A percentile compares a stretch with the other conserved stretches of the same genome.
phyloP scores from a whole-genome alignment of 2,329 filamentous ascomycete genomes.

The Polytolypa hystricis region DNA sequence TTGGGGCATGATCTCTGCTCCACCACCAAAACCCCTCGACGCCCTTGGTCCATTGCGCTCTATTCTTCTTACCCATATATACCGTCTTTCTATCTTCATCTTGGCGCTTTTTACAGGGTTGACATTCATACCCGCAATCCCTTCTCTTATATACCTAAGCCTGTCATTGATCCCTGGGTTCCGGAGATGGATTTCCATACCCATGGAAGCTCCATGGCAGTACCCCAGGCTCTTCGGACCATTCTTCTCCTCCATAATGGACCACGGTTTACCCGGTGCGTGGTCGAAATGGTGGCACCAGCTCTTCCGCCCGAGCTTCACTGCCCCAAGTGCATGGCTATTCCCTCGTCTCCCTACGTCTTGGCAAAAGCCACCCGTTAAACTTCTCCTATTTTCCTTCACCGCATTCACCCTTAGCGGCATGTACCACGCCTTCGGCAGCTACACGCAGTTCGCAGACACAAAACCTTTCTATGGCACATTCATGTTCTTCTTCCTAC shows the following conservation, averaged over 20 bases:
- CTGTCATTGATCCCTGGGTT: conserved; percentile 41
- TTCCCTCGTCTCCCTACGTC: conserved; percentile 19
- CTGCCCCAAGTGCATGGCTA: conserved; percentile 29
- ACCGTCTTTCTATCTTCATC: conserved; percentile 41
- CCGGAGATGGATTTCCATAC: conserved; percentile 48
- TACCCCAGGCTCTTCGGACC: conserved; percentile 50
- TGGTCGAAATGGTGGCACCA: conserved; percentile 92
- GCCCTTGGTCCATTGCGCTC: conserved; percentile 32
- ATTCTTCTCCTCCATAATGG: conserved; percentile 29
- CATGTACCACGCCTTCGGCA: conserved; percentile 58
- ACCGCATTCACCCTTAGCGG: conserved; percentile 27
- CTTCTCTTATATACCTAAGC: conserved; percentile 52
- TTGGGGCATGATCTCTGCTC: conserved; percentile 42
- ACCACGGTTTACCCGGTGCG: conserved; percentile 64
- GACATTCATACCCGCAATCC: conserved; percentile 45
- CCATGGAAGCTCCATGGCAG: conserved; percentile 49
- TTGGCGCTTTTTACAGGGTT: neutral
- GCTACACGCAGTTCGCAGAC: conserved; percentile 53
- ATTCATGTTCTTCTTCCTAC: conserved; percentile 60
- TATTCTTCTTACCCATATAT: conserved; percentile 39
- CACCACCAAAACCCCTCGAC: conserved; percentile 33
- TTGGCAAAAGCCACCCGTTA: conserved; percentile 11
- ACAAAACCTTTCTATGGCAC: conserved; percentile 43
- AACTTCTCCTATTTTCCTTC: conserved; percentile 17
- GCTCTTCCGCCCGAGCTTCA: conserved; percentile 57